These are phyloP conservation scores for Cydonia oblonga DNA, from an alignment of 331 rosid genomes.

Conservation along the genomic window DNA sequence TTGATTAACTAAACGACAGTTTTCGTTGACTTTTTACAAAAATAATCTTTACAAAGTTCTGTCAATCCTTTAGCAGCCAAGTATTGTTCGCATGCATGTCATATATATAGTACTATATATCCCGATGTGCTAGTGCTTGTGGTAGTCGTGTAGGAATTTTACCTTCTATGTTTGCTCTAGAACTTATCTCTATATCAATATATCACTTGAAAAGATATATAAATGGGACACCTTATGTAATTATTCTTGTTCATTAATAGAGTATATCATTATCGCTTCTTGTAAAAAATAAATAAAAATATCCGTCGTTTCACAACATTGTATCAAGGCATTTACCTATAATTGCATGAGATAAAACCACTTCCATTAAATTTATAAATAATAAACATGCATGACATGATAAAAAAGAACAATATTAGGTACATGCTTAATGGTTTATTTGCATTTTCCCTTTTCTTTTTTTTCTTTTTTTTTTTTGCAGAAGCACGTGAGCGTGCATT, in stretches of 20 bases:
- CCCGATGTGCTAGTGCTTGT: too few relatives aligned
- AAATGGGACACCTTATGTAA: too few relatives aligned
- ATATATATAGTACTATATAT: too few relatives aligned
- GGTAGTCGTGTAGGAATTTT: too few relatives aligned
- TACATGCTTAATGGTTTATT: slow-evolving; percentile 24
- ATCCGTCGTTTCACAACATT: background rate
- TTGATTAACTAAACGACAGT: too few relatives aligned
- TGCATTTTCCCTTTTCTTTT: background rate
- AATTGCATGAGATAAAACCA: background rate
- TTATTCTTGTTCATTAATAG: background rate
- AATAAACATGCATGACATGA: background rate
- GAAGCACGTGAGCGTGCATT: slow-evolving; percentile 26
- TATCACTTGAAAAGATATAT: background rate
- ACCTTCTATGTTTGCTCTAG: background rate
- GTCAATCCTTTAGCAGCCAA: too few relatives aligned
- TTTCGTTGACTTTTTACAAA: too few relatives aligned
- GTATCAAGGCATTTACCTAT: background rate
- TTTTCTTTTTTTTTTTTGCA: background rate
- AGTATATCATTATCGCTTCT: background rate
- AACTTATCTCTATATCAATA: background rate
- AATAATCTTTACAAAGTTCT: too few relatives aligned
- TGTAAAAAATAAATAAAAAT: background rate
- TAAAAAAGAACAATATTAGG: slow-evolving; percentile 10
- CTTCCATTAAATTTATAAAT: background rate
- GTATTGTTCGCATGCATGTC: too few relatives aligned